These are phyloP conservation scores for Sarocladium oryzae DNA, from an alignment of 2,329 filamentous ascomycete genomes.

Conservation along the genomic window DNA sequence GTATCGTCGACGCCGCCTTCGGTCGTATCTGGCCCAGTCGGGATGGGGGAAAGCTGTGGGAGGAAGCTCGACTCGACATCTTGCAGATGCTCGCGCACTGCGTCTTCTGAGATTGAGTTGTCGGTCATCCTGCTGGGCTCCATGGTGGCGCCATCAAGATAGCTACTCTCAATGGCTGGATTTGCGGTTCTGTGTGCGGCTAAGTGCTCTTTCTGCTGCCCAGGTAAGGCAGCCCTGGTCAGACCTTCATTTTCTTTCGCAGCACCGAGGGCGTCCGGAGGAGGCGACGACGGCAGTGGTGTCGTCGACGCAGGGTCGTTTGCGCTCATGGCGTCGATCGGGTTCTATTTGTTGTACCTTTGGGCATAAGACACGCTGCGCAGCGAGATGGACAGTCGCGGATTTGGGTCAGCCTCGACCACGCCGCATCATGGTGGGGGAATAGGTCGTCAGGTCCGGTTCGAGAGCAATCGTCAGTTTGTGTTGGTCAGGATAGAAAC, in stretches of 20 bases:
- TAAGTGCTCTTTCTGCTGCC: background rate
- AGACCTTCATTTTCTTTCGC: background rate
- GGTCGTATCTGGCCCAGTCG: constrained; percentile 32
- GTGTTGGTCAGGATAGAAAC: too few relatives aligned
- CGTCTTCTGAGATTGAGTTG: constrained; percentile 47
- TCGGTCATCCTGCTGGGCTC: constrained; percentile 27
- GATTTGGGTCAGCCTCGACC: background rate
- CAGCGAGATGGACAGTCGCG: background rate
- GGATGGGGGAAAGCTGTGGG: constrained; percentile 50
- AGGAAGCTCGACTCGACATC: constrained; percentile 63
- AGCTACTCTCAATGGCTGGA: constrained; percentile 24
- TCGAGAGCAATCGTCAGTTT: too few relatives aligned
- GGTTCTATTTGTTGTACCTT: background rate
- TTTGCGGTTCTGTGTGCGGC: background rate
- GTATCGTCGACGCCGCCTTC: constrained; percentile 44
- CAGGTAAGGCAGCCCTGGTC: background rate
- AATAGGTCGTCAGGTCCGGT: background rate
- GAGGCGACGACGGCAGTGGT: background rate
- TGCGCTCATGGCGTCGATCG: background rate
- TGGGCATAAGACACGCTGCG: background rate
- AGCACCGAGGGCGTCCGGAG: background rate
- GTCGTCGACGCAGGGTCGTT: background rate
- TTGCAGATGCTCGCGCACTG: constrained; percentile 49
- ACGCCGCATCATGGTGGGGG: constrained; percentile 6
- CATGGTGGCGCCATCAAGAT: constrained; percentile 33